Evolutionary conservation across 768 basidiomycete genomes (phyloP), one percentile per base, ranked within the genome.

Genomic region (Cystofilobasidium ferigula): DNA sequence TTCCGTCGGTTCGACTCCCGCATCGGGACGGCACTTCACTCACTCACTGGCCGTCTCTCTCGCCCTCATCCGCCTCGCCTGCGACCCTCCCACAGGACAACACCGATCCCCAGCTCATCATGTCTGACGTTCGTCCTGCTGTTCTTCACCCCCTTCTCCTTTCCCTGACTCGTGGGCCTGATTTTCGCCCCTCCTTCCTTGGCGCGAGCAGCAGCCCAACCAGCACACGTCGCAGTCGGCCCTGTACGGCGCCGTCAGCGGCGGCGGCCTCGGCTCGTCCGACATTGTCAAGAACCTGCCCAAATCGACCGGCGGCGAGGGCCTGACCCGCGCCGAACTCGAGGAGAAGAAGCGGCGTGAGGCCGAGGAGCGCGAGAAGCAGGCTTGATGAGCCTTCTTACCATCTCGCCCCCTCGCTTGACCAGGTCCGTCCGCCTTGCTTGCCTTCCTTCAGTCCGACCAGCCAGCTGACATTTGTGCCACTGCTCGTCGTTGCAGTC

Each of bases 301-400:
- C 30, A 68, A 66, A 57, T 24, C 68, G 8, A 35, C 56, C 20
- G 68, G 67, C 30, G 69, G 69, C 16, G 69, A 70, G 35, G 71
- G 71, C 4, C 16, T 71, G 40, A 71, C 71, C 22, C 62, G 71
- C 14, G 71, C 68, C 14, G 62, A 71, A 61, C 63, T 71, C 47
- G 68, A 43, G 8, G 70, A 65, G 61, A 70, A 66, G 64, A 69
- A 69, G 62, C 68, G 63, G 4, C 54, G 43, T 24, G 68, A 69
- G 38, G 68, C 51, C 22, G 53, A 56, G 35, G 32, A 63, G 61
- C 59, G 48, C 24, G 57, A 63, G 51, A 54, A 67, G 65, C 14
- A 32, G 7, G 20, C 22, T 36, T 57, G 20, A 20, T 26, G 26
- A 51, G 26, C 2, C 6, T 18, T 9, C 42, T 18, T 9, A 13